Base-by-base conservation (phyloP, 495 filamentous ascomycete species). In the Sabuloglossum arenarium region DNA sequence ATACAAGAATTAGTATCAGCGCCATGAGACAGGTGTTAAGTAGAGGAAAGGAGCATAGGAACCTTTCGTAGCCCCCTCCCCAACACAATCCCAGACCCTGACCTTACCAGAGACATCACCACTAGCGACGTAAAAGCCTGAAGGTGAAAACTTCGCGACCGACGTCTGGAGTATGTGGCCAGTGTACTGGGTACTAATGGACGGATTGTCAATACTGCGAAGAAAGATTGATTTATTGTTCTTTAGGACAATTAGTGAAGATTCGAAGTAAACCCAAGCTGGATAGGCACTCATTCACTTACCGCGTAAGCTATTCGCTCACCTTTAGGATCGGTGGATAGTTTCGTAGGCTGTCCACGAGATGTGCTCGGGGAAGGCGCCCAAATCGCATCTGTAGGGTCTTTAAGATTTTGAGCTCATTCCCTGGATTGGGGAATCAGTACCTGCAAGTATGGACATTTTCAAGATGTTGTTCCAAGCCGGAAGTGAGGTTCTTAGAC, bases 201-300 rank as follows among this genome's bases (percentile, higher is more conserved):
- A 75, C 51, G 93, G 90, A 67, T 94, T 71, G 67, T 96, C 89
- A 71, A 98, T 90, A 37, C 78, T 85, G 56, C 91, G 87, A 21
- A 97, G 69, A 71, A 94, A 97, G 65, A 96, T 82, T 42, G 90
- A 96, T 76, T 97, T 97, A 61, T 86, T 88, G 32, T 87, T 88
- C 89, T 96, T 19, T 31, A 12, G 24, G 12, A 12, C 37, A 37
- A 10, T 49, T 4, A 42, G 51, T 37, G 29, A 55, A 34, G 46
- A 45, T 30, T n/a, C 11, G 21, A n/a, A 46, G 6, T 49, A 12
- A 9, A 10, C 21, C 30, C 12, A 34, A 23, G 0, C 39, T 43
- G 12, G 3, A 46, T 31, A 34, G 16, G 30, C 32, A 21, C 31
- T 19, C 10, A 46, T 54, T 31, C 11, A 69, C 80, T 68, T 78